Percentiles rank a stretch among this genome's conserved stretches.
Conservation (phyloP, 768 basidiomycete genomes). For the Lyophyllum atratum region DNA sequence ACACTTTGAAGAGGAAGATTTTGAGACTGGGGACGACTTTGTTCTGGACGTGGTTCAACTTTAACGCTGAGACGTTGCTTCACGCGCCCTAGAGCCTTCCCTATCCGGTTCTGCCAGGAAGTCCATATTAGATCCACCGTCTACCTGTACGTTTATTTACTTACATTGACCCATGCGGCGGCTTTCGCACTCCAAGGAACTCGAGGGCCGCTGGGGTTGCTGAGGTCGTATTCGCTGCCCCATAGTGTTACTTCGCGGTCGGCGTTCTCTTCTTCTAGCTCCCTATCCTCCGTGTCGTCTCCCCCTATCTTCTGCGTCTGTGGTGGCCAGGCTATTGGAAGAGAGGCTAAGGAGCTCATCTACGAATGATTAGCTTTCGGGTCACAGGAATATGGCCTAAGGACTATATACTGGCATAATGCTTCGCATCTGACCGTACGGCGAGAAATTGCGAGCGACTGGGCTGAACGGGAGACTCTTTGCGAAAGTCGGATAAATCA, state of each 20-base stretch:
- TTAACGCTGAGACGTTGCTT: background rate
- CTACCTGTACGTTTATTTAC: background rate
- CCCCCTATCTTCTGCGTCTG: background rate
- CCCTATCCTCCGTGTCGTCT: background rate
- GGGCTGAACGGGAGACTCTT: background rate
- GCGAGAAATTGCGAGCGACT: background rate
- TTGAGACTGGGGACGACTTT: background rate
- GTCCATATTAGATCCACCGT: background rate
- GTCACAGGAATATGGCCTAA: no score
- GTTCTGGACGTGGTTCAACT: background rate
- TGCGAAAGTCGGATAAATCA: background rate
- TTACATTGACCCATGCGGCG: background rate
- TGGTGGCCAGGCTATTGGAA: background rate
- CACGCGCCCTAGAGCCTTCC: background rate
- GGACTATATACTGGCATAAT: background rate
- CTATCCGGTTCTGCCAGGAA: background rate
- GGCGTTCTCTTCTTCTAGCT: background rate
- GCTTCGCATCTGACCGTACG: conserved; percentile 3
- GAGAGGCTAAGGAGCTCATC: conserved; percentile 6
- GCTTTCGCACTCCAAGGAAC: background rate
- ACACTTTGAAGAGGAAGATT: background rate
- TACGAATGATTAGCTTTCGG: background rate
- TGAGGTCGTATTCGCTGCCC: conserved; percentile 3
- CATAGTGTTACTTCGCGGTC: background rate
- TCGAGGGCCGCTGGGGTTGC: background rate